Evolutionary conservation across 768 basidiomycete species (phyloP).

Genomic region (Lyophyllum atratum): DNA sequence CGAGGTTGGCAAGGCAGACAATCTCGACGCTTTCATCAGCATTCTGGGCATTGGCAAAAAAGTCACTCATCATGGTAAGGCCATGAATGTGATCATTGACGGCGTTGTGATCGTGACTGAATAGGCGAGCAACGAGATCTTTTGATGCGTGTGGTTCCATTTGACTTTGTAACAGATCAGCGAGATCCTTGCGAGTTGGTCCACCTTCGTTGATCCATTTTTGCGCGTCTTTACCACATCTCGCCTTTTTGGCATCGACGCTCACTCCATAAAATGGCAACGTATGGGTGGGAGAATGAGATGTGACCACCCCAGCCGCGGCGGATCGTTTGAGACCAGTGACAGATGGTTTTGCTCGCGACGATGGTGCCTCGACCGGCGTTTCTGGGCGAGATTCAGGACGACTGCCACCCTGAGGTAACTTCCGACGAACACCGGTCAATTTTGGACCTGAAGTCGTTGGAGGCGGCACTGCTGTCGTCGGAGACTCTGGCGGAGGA

Average conservation of each 20-base stretch:
- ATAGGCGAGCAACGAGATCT: constrained; percentile 75
- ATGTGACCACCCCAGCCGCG: constrained; percentile 28
- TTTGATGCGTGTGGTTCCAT: constrained; percentile 86
- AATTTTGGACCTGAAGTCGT: constrained; percentile 49
- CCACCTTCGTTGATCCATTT: constrained; percentile 89
- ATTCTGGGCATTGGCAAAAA: constrained; percentile 60
- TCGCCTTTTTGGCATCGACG: constrained; percentile 61
- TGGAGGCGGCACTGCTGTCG: constrained; percentile 34
- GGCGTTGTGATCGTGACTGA: constrained; percentile 95
- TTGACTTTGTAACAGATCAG: constrained; percentile 83
- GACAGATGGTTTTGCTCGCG: constrained; percentile 36
- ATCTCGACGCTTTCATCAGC: constrained; percentile 61
- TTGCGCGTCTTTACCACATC: constrained; percentile 73
- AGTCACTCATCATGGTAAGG: constrained; percentile 71
- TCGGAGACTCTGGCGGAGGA: constrained; percentile 49
- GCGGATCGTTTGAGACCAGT: constrained; percentile 48
- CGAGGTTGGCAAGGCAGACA: constrained; percentile 82
- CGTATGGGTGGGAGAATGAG: constrained; percentile 33
- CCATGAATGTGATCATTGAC: constrained; percentile 91
- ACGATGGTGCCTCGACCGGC: constrained; percentile 34
- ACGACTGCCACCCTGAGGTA: constrained; percentile 62
- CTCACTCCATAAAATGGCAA: constrained; percentile 55
- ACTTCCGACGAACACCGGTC: constrained; percentile 69
- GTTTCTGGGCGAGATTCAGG: constrained; percentile 52
- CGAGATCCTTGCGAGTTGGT: constrained; percentile 81